These are phyloP conservation scores for Umbelopsis sp. DNA, from an alignment of 192 early-diverging fungal genomes.

Conservation along the genomic window DNA sequence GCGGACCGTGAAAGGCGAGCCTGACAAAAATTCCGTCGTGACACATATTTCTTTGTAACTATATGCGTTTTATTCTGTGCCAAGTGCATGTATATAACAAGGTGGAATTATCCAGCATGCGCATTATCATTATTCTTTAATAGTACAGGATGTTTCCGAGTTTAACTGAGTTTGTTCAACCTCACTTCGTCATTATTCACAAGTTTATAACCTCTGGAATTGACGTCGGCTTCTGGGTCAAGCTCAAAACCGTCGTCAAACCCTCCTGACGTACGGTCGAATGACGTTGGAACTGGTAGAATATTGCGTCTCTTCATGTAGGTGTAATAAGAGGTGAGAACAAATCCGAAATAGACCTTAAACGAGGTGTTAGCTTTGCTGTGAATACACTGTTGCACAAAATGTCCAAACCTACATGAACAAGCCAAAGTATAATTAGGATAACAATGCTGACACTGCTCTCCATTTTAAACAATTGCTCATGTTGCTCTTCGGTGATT, in stretches of 20 bases:
- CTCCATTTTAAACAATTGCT: slow-evolving; percentile 37
- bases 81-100: too few relatives aligned
- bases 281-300: background rate
- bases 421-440: slow-evolving; percentile 28
- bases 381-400: background rate
- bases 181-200: background rate
- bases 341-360: slow-evolving; percentile 5
- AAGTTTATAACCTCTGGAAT: slow-evolving; percentile 4
- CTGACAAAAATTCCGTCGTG: too few relatives aligned
- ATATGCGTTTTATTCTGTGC: too few relatives aligned
- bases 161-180: slow-evolving; percentile 1
- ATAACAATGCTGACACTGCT: slow-evolving; percentile 31
- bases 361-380: background rate
- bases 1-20: too few relatives aligned
- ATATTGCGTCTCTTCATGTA: background rate
- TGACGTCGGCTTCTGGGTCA: background rate
- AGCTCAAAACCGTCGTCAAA: slow-evolving; percentile 7
- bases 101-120: too few relatives aligned
- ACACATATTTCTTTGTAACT: too few relatives aligned
- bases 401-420: slow-evolving; percentile 28
- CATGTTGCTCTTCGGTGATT: slow-evolving; percentile 24
- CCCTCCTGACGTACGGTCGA: slow-evolving; percentile 4
- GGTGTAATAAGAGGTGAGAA: slow-evolving; percentile 7
- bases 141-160: background rate
- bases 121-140: background rate